Evolutionary conservation across 2,329 filamentous ascomycete genomes (phyloP), one percentile per base, ranked within the genome.

Genomic region (Penicillium vulpinum): DNA sequence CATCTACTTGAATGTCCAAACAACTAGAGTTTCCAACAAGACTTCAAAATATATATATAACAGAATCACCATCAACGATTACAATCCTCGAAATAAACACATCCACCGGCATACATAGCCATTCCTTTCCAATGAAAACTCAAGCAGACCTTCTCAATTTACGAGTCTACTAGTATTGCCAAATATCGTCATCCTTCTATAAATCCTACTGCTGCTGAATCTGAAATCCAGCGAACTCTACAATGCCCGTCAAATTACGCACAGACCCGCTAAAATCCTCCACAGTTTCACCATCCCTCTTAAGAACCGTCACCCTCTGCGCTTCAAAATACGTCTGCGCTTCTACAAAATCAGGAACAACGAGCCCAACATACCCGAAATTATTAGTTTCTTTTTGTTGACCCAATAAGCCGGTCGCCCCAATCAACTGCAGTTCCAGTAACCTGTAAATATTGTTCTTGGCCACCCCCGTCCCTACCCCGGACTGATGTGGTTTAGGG

Each of bases 251-350:
- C 7, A 47, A 51, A 26, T 52, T 60, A 41, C 46, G 47, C 28
- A 60, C 36, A n/a, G 40, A 31, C 10, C 47, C 58, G 4, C 43
- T 51, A 39, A 48, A 47, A 10, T 40, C 54, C n/a, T 40, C 38
- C 8, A 55, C 31, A 15, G 50, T 41, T n/a, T 35, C 51, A 18
- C 24, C 36, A 7, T 44, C 31, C 15, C 38, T 43, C 51, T 60
- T 57, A 10, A 57, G 33, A 21, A 60, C 50, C 5, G 16, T 16
- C 10, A 50, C 54, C 4, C 50, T 47, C 38, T 41, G 38, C 3
- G 6, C 18, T 21, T 60, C 39, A n/a, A 60, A 41, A 18, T 57
- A 60, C 1, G 41, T 40, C 61, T 74, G 68, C 1, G 68, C 63
- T 7, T 64, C 66, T 18, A 58, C 40, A 5, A 74, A 10, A 29